phyloP scores from a whole-genome alignment of 768 basidiomycete genomes.

The Amyloporia xantha region DNA sequence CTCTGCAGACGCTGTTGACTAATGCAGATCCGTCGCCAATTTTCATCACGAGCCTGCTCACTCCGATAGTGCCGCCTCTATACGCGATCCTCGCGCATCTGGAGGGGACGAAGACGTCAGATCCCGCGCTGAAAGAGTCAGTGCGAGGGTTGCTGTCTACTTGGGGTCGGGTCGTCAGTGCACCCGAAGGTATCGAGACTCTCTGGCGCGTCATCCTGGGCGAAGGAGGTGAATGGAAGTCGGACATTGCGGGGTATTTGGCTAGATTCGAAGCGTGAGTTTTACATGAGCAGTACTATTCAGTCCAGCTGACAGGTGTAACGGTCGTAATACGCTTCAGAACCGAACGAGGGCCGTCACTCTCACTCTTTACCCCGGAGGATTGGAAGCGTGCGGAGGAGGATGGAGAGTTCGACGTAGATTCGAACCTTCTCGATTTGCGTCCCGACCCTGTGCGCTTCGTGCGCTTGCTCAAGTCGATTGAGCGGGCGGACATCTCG shows the following conservation, averaged over 20 bases:
- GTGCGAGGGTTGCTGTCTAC: constrained; percentile 56
- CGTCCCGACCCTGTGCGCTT: constrained; percentile 75
- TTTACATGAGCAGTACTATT: no score
- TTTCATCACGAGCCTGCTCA: constrained; percentile 55
- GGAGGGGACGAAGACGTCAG: constrained; percentile 48
- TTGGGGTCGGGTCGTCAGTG: constrained; percentile 66
- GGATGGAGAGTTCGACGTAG: constrained; percentile 38
- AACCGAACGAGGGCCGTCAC: constrained; percentile 18
- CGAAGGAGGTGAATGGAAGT: constrained; percentile 47
- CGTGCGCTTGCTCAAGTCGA: constrained; percentile 53
- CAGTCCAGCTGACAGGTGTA: background rate
- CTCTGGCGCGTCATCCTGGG: constrained; percentile 55
- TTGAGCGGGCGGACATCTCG: constrained; percentile 64
- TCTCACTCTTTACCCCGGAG: constrained; percentile 47
- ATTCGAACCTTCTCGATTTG: constrained; percentile 54
- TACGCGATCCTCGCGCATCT: constrained; percentile 59
- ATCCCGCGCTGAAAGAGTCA: constrained; percentile 56
- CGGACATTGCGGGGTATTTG: constrained; percentile 49
- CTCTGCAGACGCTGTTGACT: constrained; percentile 50
- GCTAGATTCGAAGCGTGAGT: constrained; percentile 39
- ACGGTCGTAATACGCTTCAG: constrained; percentile 2
- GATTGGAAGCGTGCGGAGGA: constrained; percentile 35
- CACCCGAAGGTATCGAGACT: constrained; percentile 43
- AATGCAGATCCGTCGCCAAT: constrained; percentile 77
- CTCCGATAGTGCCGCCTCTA: constrained; percentile 60